phyloP scores from a whole-genome alignment of 83 land plant species.

The Thuja plicata region DNA sequence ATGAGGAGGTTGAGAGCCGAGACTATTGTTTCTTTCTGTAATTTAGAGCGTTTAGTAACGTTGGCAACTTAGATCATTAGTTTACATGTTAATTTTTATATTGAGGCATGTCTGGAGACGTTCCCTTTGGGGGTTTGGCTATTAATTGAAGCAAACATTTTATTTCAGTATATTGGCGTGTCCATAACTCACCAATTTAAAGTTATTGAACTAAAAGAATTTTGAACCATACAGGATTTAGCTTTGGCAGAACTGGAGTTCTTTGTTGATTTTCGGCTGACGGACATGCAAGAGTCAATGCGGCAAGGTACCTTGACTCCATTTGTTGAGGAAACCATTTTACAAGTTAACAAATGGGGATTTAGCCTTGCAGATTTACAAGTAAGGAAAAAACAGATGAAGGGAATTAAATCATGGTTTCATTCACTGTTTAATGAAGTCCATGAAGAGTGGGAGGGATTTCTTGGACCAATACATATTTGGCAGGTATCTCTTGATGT shows the following conservation, averaged over 20 bases:
- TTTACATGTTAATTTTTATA: background rate
- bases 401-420: slow-evolving; percentile 45
- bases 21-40: too few species aligned
- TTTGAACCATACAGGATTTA: slow-evolving; percentile 50
- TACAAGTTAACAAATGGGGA: slow-evolving; percentile 83
- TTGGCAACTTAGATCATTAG: background rate
- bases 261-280: slow-evolving; percentile 66
- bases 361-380: slow-evolving; percentile 78
- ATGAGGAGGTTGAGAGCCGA: background rate
- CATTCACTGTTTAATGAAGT: slow-evolving; percentile 43
- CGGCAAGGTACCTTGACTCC: slow-evolving; percentile 66
- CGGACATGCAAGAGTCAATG: slow-evolving; percentile 73
- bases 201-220: background rate
- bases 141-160: background rate
- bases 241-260: slow-evolving; percentile 52
- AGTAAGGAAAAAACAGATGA: slow-evolving; percentile 44
- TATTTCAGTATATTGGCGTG: background rate
- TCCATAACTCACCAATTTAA: background rate
- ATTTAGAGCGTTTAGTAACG: background rate
- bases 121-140: background rate
- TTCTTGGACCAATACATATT: slow-evolving; percentile 88
- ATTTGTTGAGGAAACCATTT: slow-evolving; percentile 73
- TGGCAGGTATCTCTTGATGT: slow-evolving; percentile 65
- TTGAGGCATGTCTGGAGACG: background rate
- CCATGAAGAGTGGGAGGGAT: slow-evolving; percentile 64